Percentiles rank a stretch among this genome's conserved stretches.
These are phyloP conservation scores for Macroventuria anomochaeta DNA, from an alignment of 2,329 filamentous ascomycete genomes.

Conservation along the genomic window DNA sequence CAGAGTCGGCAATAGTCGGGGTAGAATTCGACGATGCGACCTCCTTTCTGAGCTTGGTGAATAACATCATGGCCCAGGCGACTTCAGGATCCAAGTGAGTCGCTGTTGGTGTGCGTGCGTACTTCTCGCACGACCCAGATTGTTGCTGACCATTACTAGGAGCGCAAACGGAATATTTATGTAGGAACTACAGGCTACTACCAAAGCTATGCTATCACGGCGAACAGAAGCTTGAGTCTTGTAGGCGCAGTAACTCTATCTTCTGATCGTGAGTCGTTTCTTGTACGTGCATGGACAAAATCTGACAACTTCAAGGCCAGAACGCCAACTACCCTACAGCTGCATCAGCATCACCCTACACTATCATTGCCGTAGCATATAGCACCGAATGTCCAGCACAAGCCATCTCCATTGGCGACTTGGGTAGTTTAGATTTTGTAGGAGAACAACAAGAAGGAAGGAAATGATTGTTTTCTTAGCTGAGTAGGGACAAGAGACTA, in stretches of 20 bases:
- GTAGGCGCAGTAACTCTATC: not conserved
- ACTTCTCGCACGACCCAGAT: not conserved
- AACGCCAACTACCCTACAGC: slow-evolving; percentile 6
- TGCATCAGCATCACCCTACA: slow-evolving; percentile 1
- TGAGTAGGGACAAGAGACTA: too few relatives aligned
- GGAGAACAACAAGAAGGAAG: too few relatives aligned
- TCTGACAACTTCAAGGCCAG: not conserved
- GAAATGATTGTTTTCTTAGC: too few relatives aligned
- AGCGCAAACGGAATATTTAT: slow-evolving; percentile 5
- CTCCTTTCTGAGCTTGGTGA: slow-evolving; percentile 1
- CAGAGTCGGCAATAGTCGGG: slow-evolving; percentile 4
- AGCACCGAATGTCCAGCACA: slow-evolving; percentile 3
- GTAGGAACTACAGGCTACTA: slow-evolving; percentile 12
- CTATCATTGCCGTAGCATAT: slow-evolving; percentile 1
- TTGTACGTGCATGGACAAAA: not conserved
- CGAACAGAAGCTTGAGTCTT: slow-evolving; percentile 1
- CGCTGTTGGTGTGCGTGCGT: slow-evolving; percentile 7
- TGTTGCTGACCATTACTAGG: not conserved
- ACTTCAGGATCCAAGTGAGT: slow-evolving; percentile 14
- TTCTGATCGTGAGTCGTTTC: slow-evolving; percentile 3
- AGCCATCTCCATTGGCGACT: too few relatives aligned
- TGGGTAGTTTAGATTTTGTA: too few relatives aligned
- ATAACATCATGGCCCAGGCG: slow-evolving; percentile 11
- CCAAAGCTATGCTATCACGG: slow-evolving; percentile 14
- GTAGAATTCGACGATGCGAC: slow-evolving; percentile 14